Base-by-base conservation (phyloP, 129 eudicot genomes). In the Apium graveolens region DNA sequence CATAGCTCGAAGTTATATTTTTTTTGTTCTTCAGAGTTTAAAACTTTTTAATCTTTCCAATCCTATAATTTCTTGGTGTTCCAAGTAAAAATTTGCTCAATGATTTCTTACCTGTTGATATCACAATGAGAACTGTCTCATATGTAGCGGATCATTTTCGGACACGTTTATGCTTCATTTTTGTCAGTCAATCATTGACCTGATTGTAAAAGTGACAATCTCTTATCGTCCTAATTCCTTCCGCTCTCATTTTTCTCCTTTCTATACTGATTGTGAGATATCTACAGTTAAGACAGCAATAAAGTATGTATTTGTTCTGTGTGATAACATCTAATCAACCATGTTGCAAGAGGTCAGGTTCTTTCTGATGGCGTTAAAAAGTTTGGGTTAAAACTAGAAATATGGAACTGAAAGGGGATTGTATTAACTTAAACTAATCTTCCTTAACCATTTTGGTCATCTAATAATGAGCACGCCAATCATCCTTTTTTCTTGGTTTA, bases 111-210 rank as follows among this genome's bases (percentile, higher is more conserved):
- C 46, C 45, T 38, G 29, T 31, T 70, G 46, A 16, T 34, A 37
- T 70, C 74, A 38, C 48, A 34, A 39, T 38, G 13, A 37, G 16
- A 38, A 37, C 26, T 70, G 16, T 69, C 45, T 70, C 29, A 20
- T 70, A 70, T 37, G 20, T 37, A 21, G 66, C 27, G 9, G 16
- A 38, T 70, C 29, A 20, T 7, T 70, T n/a, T 70, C 38, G 46
- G 74, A 70, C 7, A 38, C 74, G 7, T 70, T 13, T 83, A 63
- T 62, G 79, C 80, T 43, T 75, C 77, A 11, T 85, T 81, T 81
- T 83, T 35, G 83, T 82, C 66, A 13, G 65, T 78, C 45, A 39
- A 70, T 74, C 37, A 55, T 70, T 69, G 24, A 71, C 32, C 46
- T 70, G 29, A 37, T 41, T 72, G 49, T 20, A 72, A 12, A 21